Percentiles rank a stretch among this genome's conserved stretches.
phyloP scores from a whole-genome alignment of 495 filamentous ascomycete genomes.

The Barbatosphaeria neglecta region DNA sequence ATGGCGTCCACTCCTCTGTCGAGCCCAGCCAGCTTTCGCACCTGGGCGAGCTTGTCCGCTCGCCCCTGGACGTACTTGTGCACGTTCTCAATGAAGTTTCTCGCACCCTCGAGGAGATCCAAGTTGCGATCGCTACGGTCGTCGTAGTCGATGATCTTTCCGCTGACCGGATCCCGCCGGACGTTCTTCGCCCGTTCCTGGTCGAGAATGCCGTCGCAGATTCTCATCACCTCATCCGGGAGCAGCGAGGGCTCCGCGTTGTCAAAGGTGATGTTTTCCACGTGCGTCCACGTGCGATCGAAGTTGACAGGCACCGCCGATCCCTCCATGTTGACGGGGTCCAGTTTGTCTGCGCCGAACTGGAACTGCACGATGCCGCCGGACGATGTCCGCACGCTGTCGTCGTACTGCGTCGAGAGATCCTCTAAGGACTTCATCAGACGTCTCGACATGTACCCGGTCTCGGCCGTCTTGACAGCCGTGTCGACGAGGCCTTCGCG shows the following conservation, averaged over 20 bases:
- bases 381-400: slow-evolving; percentile 83
- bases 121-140: slow-evolving; percentile 54
- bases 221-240: slow-evolving; percentile 58
- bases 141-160: slow-evolving; percentile 46
- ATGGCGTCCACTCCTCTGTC: slow-evolving; percentile 11
- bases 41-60: slow-evolving; percentile 36
- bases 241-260: slow-evolving; percentile 60
- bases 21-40: slow-evolving; percentile 30
- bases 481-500: slow-evolving; percentile 98
- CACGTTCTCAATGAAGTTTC: slow-evolving; percentile 71
- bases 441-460: slow-evolving; percentile 96
- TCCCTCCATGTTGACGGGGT: slow-evolving; percentile 96
- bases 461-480: slow-evolving; percentile 98
- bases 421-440: slow-evolving; percentile 98
- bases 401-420: slow-evolving; percentile 80
- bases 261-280: slow-evolving; percentile 64
- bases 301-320: slow-evolving; percentile 88
- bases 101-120: slow-evolving; percentile 75
- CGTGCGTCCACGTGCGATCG: slow-evolving; percentile 81
- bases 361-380: slow-evolving; percentile 88
- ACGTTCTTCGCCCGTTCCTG: slow-evolving; percentile 52
- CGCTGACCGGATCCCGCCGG: slow-evolving; percentile 41
- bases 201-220: slow-evolving; percentile 52
- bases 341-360: slow-evolving; percentile 88
- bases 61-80: slow-evolving; percentile 48